phyloP scores from a whole-genome alignment of 306 rosid genomes.

The Acacia confusa region DNA sequence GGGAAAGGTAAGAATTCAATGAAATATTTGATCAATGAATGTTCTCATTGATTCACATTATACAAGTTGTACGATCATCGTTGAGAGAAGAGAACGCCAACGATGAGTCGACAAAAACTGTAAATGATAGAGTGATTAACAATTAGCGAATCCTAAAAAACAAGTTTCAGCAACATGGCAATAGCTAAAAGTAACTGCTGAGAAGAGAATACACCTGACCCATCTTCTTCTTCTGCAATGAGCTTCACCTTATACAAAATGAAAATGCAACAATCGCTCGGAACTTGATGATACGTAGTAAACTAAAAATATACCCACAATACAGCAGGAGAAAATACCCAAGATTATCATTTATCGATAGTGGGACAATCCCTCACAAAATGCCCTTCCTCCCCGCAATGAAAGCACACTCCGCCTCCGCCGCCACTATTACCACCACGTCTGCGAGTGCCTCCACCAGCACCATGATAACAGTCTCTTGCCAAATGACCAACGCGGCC shows the following conservation, averaged over 20 bases:
- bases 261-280: not conserved
- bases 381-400: conserved; percentile 86
- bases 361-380: conserved; percentile 71
- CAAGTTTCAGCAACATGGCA: conserved; percentile 30
- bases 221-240: conserved; percentile 1
- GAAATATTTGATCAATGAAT: not conserved
- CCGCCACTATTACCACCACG: conserved; percentile 20
- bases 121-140: conserved; percentile 20
- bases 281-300: conserved; percentile 25
- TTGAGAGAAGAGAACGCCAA: conserved; percentile 20
- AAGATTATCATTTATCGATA: conserved; percentile 39
- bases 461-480: conserved; percentile 50
- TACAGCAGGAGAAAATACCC: conserved; percentile 3
- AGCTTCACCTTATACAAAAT: not conserved
- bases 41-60: conserved; percentile 1
- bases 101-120: not conserved
- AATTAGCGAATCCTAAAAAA: conserved; percentile 34
- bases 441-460: conserved; percentile 25
- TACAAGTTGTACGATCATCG: not conserved
- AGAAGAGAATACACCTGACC: conserved; percentile 11
- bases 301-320: conserved; percentile 11
- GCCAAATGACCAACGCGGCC: conserved; percentile 74
- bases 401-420: conserved; percentile 51
- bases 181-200: conserved; percentile 25
- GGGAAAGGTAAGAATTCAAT: not conserved